phyloP scores from a whole-genome alignment of 306 rosid species.

The Cajanus cajan region DNA sequence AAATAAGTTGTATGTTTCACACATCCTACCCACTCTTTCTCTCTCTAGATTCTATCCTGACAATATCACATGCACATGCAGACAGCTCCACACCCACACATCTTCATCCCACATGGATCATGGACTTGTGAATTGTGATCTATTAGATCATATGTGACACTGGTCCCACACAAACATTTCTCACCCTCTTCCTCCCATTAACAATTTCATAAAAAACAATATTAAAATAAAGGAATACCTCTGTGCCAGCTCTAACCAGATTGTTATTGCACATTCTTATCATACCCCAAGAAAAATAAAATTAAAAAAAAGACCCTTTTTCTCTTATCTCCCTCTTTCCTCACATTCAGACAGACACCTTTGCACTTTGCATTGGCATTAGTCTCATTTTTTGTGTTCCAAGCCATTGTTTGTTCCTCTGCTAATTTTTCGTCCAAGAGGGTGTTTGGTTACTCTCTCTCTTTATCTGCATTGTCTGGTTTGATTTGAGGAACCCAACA shows the following conservation, averaged over 20 bases:
- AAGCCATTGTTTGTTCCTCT: conserved; percentile 28
- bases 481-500: conserved; percentile 38
- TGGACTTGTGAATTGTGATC: conserved; percentile 47
- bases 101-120: conserved; percentile 55
- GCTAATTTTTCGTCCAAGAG: not conserved
- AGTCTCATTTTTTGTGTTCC: conserved; percentile 32
- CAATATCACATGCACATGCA: conserved; percentile 83
- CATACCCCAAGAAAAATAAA: not conserved
- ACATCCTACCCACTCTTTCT: conserved; percentile 18
- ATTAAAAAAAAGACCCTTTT: conserved; percentile 31
- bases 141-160: conserved; percentile 29
- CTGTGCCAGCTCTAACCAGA: conserved; percentile 45
- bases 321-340: conserved; percentile 35
- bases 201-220: not conserved
- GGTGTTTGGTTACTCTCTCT: conserved; percentile 24
- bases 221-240: not conserved
- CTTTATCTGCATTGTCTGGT: conserved; percentile 40
- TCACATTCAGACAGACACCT: conserved; percentile 30
- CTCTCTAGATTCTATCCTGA: conserved; percentile 37
- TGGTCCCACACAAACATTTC: conserved; percentile 48
- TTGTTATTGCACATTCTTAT: conserved; percentile 41
- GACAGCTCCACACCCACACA: conserved; percentile 69
- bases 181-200: conserved; percentile 17
- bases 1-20: not conserved
- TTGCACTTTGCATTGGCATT: conserved; percentile 32